A percentile compares a stretch with the other conserved stretches of the same genome.
phyloP scores from a whole-genome alignment of 345 rosid species.

The Ceriops decandra region DNA sequence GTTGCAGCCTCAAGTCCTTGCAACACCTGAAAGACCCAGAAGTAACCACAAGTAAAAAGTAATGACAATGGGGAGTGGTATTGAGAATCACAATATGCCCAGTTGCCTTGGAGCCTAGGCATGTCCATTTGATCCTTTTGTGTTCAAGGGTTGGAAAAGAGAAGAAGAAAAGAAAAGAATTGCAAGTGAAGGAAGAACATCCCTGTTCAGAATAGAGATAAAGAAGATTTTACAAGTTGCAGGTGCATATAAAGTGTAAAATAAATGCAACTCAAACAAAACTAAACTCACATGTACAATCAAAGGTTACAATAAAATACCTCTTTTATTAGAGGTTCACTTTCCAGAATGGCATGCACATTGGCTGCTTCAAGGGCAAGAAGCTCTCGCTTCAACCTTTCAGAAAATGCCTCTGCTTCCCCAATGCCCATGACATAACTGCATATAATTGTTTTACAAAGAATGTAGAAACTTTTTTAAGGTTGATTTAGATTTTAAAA shows the following conservation, averaged over 20 bases:
- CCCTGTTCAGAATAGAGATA: no score
- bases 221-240: no score
- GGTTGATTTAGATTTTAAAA: background rate
- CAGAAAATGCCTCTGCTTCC: conserved; percentile 98
- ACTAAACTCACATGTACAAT: background rate
- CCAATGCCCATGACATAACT: conserved; percentile 98
- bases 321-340: conserved; percentile 89
- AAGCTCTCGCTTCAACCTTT: conserved; percentile 95
- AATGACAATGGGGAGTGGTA: background rate
- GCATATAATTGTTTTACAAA: conserved; percentile 23
- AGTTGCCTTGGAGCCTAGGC: no score
- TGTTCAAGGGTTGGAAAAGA: no score
- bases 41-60: background rate
- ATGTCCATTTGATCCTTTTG: no score
- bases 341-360: conserved; percentile 97
- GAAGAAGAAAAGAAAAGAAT: no score
- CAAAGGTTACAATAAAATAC: conserved; percentile 34
- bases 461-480: background rate
- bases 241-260: no score
- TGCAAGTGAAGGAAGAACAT: no score
- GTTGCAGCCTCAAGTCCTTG: conserved; percentile 98
- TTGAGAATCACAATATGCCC: background rate
- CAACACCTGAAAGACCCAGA: conserved; percentile 57
- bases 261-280: no score
- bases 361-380: conserved; percentile 98